Base-by-base conservation (phyloP, 352 stramenopile genomes). In the Phytopythium vexans region DNA sequence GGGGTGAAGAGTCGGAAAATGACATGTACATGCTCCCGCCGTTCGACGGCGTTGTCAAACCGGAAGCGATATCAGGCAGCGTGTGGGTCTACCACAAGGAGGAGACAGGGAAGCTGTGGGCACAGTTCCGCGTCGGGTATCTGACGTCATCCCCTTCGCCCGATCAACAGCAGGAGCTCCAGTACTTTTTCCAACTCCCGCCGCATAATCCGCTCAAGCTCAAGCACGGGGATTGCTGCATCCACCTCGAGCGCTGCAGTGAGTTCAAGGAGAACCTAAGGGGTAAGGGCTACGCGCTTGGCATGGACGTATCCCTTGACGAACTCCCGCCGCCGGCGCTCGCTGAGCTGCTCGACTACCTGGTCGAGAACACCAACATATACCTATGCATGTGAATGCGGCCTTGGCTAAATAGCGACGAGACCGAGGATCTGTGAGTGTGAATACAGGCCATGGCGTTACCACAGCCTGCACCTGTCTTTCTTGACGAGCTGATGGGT, bases 111-210 rank as follows among this genome's bases (percentile, higher is more conserved):
- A 57, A 48, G n/a, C 52, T 69, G 6, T 36, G 59, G 4, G 47
- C 49, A 3, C 54, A 72, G 36, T 66, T 72, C 48, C 44, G 40
- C 9, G 41, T 72, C 37, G 64, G 64, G 4, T 72, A 72, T 14
- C 51, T 72, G 35, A 55, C 39, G 6, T 60, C 60, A 4, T 31
- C 41, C 6, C 47, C 64, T 1, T 63, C 52, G 35, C 14, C 54
- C 5, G 33, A 43, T 10, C 60, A 72, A 41, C 55, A 69, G 47
- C 39, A 69, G 53, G 56, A 64, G 16, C 56, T 72, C 37, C 47
- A 63, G 7, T 61, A 63, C 35, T 72, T 72, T 27, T 72, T 72
- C 55, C 60, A 69, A 41, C 56, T 69, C 35, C 53, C 60, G 7
- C 64, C 64, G 9, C 60, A 72, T 41, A 72, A 69, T 16, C 56